Evolutionary conservation across 1,284 basidiomycete genomes (phyloP).

Genomic region (Puccinia horiana): DNA sequence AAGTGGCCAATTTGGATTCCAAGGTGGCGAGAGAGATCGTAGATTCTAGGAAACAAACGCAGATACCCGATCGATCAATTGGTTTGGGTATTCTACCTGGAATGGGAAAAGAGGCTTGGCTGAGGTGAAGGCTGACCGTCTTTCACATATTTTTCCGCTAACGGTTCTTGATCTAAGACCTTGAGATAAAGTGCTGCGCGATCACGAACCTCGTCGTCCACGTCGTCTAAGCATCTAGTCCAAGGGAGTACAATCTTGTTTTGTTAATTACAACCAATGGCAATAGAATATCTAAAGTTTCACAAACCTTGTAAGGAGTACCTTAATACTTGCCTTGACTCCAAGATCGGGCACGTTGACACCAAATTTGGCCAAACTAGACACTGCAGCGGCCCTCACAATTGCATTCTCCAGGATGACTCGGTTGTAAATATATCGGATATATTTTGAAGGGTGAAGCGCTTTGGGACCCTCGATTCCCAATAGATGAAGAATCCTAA

Average conservation of each 20-base stretch:
- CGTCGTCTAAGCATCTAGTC: conserved; percentile 87
- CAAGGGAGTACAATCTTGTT: conserved; percentile 46
- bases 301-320: conserved; percentile 74
- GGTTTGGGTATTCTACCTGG: neutral
- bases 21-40: conserved; percentile 83
- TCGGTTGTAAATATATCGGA: conserved; percentile 99
- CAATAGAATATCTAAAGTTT: neutral
- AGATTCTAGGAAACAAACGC: conserved; percentile 67
- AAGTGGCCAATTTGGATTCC: conserved; percentile 81
- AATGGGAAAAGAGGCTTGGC: neutral
- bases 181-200: conserved; percentile 91
- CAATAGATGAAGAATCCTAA: conserved; percentile 90
- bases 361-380: conserved; percentile 94
- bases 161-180: conserved; percentile 74
- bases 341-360: conserved; percentile 76
- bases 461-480: conserved; percentile 95
- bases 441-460: conserved; percentile 93
- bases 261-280: conserved; percentile 17
- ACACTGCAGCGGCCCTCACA: conserved; percentile 92
- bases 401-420: conserved; percentile 98
- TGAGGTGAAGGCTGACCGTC: conserved; percentile 67
- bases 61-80: neutral
- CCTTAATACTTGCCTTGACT: conserved; percentile 81
- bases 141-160: conserved; percentile 84
- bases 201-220: conserved; percentile 98